phyloP scores from a whole-genome alignment of 331 rosid genomes.

The Saraca asoca region DNA sequence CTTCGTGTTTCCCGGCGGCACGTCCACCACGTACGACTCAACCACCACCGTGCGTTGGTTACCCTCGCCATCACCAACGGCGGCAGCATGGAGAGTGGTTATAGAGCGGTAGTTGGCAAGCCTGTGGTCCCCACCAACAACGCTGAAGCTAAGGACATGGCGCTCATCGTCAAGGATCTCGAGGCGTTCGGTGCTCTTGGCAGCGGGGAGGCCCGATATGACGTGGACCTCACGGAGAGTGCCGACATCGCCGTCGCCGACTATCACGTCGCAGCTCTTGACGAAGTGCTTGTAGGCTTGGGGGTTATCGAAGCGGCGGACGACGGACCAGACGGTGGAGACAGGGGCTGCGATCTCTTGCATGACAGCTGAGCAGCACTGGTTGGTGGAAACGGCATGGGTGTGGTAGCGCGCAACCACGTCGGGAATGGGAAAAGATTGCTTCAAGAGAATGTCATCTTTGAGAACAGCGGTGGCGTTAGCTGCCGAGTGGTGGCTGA shows the following conservation, averaged over 20 bases:
- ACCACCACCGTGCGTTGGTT: slow-evolving; percentile 62
- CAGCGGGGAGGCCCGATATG: slow-evolving; percentile 87
- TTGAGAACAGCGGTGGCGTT: too few species aligned
- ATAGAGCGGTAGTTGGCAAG: slow-evolving; percentile 76
- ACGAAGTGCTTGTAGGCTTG: slow-evolving; percentile 88
- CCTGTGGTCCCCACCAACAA: slow-evolving; percentile 89
- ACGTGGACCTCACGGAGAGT: slow-evolving; percentile 79
- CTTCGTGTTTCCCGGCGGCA: slow-evolving; percentile 74
- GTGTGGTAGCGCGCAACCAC: slow-evolving; percentile 62
- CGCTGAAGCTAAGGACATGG: slow-evolving; percentile 83
- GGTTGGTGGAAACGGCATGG: slow-evolving; percentile 47
- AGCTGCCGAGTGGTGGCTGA: slow-evolving; percentile 27
- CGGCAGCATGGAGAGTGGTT: slow-evolving; percentile 62
- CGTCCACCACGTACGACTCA: slow-evolving; percentile 89
- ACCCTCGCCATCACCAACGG: slow-evolving; percentile 31
- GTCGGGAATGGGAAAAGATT: slow-evolving; percentile 47
- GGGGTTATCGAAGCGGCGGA: slow-evolving; percentile 89
- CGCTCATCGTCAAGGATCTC: slow-evolving; percentile 86
- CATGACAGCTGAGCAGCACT: slow-evolving; percentile 76
- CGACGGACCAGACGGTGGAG: slow-evolving; percentile 85
- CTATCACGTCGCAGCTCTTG: slow-evolving; percentile 81
- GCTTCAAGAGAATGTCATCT: slow-evolving; percentile 12
- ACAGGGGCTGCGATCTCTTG: slow-evolving; percentile 78
- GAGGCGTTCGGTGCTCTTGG: slow-evolving; percentile 76
- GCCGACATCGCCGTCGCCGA: slow-evolving; percentile 78